Conservation (phyloP, 345 rosid genomes). For the Cochlearia excelsa region DNA sequence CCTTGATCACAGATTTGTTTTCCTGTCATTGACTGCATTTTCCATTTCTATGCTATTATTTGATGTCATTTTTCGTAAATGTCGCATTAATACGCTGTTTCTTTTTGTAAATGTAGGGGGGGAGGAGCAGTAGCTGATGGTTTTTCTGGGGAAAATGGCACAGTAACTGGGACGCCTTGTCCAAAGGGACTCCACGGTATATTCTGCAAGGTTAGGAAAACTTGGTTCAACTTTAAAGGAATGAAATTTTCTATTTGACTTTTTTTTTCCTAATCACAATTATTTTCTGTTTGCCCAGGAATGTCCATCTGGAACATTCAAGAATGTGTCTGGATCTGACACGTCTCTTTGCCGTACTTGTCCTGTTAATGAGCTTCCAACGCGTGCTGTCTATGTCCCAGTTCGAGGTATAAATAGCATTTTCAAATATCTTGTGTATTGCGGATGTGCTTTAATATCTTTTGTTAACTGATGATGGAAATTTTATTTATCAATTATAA, state of each 20-base stretch:
- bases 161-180: constrained; percentile 87
- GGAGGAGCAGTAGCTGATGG: constrained; percentile 57
- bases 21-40: background rate
- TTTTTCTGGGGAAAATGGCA: constrained; percentile 75
- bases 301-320: constrained; percentile 91
- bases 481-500: constrained; percentile 11
- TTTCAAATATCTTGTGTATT: constrained; percentile 6
- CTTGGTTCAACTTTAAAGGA: background rate
- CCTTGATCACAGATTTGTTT: constrained; percentile 1
- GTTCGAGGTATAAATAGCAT: constrained; percentile 64
- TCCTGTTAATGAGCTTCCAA: constrained; percentile 77
- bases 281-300: constrained; percentile 51
- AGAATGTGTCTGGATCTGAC: constrained; percentile 87
- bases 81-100: background rate
- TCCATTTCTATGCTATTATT: background rate
- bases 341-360: constrained; percentile 71
- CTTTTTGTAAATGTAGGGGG: constrained; percentile 49
- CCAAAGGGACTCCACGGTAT: constrained; percentile 89
- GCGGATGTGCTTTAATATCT: background rate
- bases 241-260: constrained; percentile 14
- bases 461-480: constrained; percentile 15
- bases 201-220: constrained; percentile 66
- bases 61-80: background rate
- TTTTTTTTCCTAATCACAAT: background rate
- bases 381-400: constrained; percentile 67